These are phyloP conservation scores for Grosmannia clavigera DNA, from an alignment of 2,329 filamentous ascomycete genomes.

Conservation along the genomic window DNA sequence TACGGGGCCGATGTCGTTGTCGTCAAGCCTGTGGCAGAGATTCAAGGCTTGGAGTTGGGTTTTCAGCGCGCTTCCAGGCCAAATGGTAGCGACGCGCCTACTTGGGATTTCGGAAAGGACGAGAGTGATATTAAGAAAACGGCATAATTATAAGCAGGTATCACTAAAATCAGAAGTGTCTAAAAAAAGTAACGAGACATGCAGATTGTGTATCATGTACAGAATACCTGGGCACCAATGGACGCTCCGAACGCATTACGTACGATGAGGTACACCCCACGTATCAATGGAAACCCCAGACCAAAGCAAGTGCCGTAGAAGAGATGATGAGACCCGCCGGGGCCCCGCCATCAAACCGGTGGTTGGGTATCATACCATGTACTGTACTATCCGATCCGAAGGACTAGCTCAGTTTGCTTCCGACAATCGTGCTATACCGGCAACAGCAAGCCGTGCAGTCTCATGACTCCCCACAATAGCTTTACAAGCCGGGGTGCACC, in stretches of 20 bases:
- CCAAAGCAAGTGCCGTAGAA: not conserved
- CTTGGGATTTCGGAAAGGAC: not conserved
- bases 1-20: conserved; percentile 27
- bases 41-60: conserved; percentile 28
- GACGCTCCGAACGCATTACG: not conserved
- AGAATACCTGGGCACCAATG: too few species aligned
- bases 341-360: too few species aligned
- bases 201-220: too few species aligned
- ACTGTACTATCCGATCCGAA: not conserved
- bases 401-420: not conserved
- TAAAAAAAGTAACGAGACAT: not conserved
- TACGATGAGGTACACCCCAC: too few species aligned
- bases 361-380: too few species aligned
- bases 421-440: not conserved
- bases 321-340: not conserved
- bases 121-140: not conserved
- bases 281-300: not conserved
- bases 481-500: not conserved
- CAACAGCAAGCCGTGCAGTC: not conserved
- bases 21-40: conserved; percentile 25
- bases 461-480: not conserved
- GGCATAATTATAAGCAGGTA: not conserved
- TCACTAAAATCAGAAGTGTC: too few species aligned
- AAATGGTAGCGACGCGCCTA: not conserved
- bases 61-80: conserved; percentile 25